phyloP scores from a whole-genome alignment of 768 basidiomycete species.

The Agaricus subrufescens region DNA sequence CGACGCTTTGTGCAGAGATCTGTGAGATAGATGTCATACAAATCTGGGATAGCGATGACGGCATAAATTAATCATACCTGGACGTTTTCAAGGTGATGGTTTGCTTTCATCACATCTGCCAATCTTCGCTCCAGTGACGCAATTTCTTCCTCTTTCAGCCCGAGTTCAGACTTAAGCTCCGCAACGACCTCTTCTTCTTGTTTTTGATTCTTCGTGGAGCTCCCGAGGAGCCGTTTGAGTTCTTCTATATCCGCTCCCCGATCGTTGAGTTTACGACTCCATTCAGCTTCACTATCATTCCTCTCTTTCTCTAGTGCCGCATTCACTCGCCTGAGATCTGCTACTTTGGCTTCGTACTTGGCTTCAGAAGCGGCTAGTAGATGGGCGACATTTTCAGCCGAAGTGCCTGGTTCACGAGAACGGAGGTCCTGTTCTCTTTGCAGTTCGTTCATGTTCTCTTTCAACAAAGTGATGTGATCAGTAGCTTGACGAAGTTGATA shows the following conservation, averaged over 20 bases:
- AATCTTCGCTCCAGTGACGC: conserved; percentile 46
- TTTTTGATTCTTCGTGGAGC: conserved; percentile 54
- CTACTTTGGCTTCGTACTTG: conserved; percentile 71
- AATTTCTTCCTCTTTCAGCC: conserved; percentile 43
- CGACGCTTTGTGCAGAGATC: conserved; percentile 32
- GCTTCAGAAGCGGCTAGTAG: conserved; percentile 70
- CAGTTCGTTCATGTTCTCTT: conserved; percentile 64
- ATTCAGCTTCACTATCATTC: conserved; percentile 82
- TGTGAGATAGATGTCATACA: background rate
- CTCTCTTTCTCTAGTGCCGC: conserved; percentile 73
- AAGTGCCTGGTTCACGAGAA: conserved; percentile 37
- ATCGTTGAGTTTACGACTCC: conserved; percentile 80
- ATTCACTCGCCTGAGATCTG: conserved; percentile 66
- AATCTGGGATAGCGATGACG: background rate
- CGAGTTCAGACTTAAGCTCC: conserved; percentile 52
- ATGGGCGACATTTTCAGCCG: conserved; percentile 66
- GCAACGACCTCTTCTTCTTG: conserved; percentile 52
- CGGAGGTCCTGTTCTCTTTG: conserved; percentile 53
- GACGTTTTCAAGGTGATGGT: conserved; percentile 42
- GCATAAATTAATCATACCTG: conserved; percentile 46
- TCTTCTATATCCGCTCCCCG: conserved; percentile 76
- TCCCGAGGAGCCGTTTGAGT: conserved; percentile 54
- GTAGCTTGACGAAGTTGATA: conserved; percentile 81
- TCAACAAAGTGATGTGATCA: conserved; percentile 66
- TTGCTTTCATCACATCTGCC: conserved; percentile 46